phyloP scores from a whole-genome alignment of 2,329 filamentous ascomycete species.

The Xylaria sp. region DNA sequence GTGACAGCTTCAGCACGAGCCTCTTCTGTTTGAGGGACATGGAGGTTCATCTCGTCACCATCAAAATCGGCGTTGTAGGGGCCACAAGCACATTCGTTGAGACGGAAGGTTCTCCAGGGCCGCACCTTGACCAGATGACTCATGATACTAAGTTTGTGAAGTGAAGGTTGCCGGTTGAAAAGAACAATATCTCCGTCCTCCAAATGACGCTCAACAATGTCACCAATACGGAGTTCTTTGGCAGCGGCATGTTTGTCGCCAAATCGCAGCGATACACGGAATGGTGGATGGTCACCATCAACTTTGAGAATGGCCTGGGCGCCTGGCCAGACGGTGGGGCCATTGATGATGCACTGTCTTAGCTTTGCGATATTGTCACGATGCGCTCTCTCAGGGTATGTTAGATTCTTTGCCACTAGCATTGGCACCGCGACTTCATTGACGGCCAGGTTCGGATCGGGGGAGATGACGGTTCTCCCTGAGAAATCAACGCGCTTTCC shows the following conservation, averaged over 20 bases:
- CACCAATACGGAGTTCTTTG: slow-evolving; percentile 76
- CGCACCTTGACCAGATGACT: slow-evolving; percentile 92
- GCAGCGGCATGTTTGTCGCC: slow-evolving; percentile 75
- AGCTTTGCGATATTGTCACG: slow-evolving; percentile 86
- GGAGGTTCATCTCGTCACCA: slow-evolving; percentile 98
- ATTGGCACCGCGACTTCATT: slow-evolving; percentile 92
- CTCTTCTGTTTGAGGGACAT: slow-evolving; percentile 97
- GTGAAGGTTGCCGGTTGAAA: slow-evolving; percentile 96
- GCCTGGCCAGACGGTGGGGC: slow-evolving; percentile 81
- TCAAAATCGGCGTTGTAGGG: slow-evolving; percentile 99
- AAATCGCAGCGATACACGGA: slow-evolving; percentile 78
- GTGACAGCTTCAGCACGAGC: slow-evolving; percentile 93
- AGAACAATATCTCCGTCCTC: slow-evolving; percentile 95
- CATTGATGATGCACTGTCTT: slow-evolving; percentile 73
- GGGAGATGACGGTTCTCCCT: slow-evolving; percentile 94
- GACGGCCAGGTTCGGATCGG: slow-evolving; percentile 91
- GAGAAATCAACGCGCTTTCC: slow-evolving; percentile 99
- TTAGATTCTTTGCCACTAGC: slow-evolving; percentile 93
- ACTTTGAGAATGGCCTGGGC: slow-evolving; percentile 81
- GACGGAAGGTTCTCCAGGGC: slow-evolving; percentile 92
- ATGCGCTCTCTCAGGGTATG: slow-evolving; percentile 89
- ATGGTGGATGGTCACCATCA: slow-evolving; percentile 55
- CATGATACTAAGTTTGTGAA: slow-evolving; percentile 99
- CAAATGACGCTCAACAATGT: slow-evolving; percentile 91
- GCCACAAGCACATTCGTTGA: slow-evolving; percentile 98